These are phyloP conservation scores for Juglanconis oblonga DNA, from an alignment of 2,329 filamentous ascomycete species.

Conservation along the genomic window DNA sequence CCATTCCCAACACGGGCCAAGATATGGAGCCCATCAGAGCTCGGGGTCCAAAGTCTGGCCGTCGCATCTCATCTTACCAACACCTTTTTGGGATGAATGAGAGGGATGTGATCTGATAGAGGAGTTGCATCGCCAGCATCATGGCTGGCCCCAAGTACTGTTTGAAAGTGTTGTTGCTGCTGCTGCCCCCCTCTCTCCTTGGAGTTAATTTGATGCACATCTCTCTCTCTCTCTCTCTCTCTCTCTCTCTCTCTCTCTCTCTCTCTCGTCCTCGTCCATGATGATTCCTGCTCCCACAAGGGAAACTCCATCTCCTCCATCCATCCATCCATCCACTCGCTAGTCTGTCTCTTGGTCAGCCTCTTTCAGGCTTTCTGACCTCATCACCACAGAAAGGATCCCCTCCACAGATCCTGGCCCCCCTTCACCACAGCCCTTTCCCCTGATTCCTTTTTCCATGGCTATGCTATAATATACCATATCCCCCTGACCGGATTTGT, in stretches of 20 bases:
- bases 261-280: background rate
- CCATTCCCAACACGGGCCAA: background rate
- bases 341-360: background rate
- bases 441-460: background rate
- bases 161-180: no score
- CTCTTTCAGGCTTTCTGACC: background rate
- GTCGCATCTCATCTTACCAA: background rate
- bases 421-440: background rate
- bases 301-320: background rate
- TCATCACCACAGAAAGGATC: constrained; percentile 3
- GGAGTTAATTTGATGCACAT: no score
- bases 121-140: background rate
- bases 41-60: background rate
- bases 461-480: constrained; percentile 2
- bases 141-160: background rate
- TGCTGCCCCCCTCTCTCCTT: no score
- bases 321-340: background rate
- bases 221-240: background rate
- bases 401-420: constrained; percentile 6
- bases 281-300: background rate
- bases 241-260: background rate
- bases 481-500: background rate
- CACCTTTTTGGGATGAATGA: background rate
- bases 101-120: background rate
- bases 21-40: background rate